Percentiles rank a stretch among this genome's conserved stretches.
These are phyloP conservation scores for Didymella exigua DNA, from an alignment of 2,329 filamentous ascomycete species.

Conservation along the genomic window DNA sequence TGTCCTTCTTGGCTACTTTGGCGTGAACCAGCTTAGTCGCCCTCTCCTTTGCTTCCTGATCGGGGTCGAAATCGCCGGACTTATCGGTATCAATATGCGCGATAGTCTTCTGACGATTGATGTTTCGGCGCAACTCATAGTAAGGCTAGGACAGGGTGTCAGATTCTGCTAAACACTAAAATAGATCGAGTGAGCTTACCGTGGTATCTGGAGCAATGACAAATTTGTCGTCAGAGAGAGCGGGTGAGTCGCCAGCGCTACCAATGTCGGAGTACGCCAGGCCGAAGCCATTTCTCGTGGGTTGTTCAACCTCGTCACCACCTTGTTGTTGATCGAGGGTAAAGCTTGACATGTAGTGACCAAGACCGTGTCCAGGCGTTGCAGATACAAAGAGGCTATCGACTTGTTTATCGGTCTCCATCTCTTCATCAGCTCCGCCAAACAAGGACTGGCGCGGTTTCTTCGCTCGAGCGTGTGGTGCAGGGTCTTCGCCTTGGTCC, in stretches of 20 bases:
- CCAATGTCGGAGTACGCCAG: slow-evolving; percentile 13
- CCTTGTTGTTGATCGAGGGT: slow-evolving; percentile 13
- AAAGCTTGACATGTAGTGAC: slow-evolving; percentile 21
- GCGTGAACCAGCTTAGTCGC: slow-evolving; percentile 8
- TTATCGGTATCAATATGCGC: slow-evolving; percentile 47
- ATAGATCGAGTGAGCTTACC: slow-evolving; percentile 10
- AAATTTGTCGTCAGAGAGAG: slow-evolving; percentile 16
- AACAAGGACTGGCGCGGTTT: slow-evolving; percentile 27
- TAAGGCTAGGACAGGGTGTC: slow-evolving; percentile 8
- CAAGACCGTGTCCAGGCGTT: slow-evolving; percentile 2
- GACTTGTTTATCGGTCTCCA: neutral
- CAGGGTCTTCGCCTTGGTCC: slow-evolving; percentile 3
- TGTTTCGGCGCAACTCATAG: slow-evolving; percentile 34
- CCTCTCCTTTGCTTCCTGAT: slow-evolving; percentile 19
- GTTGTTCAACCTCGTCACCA: neutral
- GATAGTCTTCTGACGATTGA: slow-evolving; percentile 23
- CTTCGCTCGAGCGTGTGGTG: slow-evolving; percentile 12
- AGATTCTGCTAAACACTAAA: neutral
- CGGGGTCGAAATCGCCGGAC: slow-evolving; percentile 47
- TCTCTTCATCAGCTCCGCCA: slow-evolving; percentile 1
- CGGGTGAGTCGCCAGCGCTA: slow-evolving; percentile 15
- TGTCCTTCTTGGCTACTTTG: slow-evolving; percentile 24
- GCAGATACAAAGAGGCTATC: neutral
- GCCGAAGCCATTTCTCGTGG: slow-evolving; percentile 10
- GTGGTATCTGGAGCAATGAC: slow-evolving; percentile 20